Percentiles rank a stretch among this genome's conserved stretches.
Conservation (phyloP, 352 stramenopile genomes). For the Phytophthora ramorum region DNA sequence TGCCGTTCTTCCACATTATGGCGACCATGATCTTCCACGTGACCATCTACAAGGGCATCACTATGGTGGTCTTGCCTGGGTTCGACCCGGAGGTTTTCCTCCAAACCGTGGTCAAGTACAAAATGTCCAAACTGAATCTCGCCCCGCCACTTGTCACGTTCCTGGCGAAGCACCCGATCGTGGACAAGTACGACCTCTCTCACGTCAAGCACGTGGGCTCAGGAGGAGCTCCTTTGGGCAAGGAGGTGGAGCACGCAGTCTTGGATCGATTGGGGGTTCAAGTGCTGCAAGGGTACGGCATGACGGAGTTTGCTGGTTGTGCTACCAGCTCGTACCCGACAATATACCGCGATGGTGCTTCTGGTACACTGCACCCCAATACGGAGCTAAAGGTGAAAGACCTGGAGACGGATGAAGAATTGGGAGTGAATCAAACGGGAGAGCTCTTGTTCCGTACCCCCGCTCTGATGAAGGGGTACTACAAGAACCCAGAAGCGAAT, state of each 20-base stretch:
- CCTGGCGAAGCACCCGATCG: constrained; percentile 86
- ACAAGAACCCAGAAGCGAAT: constrained; percentile 90
- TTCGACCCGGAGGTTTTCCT: constrained; percentile 93
- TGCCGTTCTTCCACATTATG: constrained; percentile 98
- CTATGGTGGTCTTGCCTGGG: constrained; percentile 86
- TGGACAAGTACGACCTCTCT: constrained; percentile 92
- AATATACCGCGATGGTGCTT: constrained; percentile 33
- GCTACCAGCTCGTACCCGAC: constrained; percentile 52
- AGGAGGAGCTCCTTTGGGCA: constrained; percentile 84
- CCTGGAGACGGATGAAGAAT: constrained; percentile 47
- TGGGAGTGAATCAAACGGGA: constrained; percentile 50
- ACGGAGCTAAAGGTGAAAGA: constrained; percentile 60
- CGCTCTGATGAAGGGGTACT: constrained; percentile 94
- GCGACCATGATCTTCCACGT: constrained; percentile 87
- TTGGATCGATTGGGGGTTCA: constrained; percentile 60
- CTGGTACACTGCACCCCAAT: constrained; percentile 60
- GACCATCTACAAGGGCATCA: constrained; percentile 78
- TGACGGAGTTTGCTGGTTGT: constrained; percentile 68
- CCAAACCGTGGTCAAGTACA: constrained; percentile 68
- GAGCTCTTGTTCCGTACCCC: constrained; percentile 90
- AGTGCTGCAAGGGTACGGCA: constrained; percentile 62
- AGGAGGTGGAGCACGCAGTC: constrained; percentile 75
- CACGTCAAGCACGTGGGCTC: constrained; percentile 74
- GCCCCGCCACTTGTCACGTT: constrained; percentile 84
- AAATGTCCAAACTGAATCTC: constrained; percentile 50